Evolutionary conservation across 2,329 filamentous ascomycete genomes (phyloP).

Genomic region (Aureobasidium zeae): DNA sequence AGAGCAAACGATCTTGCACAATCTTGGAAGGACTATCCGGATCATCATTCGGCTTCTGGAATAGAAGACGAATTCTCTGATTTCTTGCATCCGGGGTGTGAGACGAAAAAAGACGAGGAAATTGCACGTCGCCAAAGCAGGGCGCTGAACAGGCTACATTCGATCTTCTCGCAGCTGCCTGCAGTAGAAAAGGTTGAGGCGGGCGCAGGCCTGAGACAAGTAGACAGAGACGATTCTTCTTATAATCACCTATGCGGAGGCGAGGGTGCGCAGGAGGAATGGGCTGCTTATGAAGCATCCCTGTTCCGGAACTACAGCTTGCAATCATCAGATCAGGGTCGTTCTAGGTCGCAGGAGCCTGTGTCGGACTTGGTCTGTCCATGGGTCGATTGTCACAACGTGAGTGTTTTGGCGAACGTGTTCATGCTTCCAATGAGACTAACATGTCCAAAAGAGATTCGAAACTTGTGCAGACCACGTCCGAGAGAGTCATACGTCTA

Average conservation of each 20-base stretch:
- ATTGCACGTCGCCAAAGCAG: not conserved
- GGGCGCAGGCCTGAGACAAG: not conserved
- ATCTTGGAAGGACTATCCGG: not conserved
- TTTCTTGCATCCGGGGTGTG: not conserved
- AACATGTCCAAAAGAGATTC: not conserved
- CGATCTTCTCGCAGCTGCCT: conserved; percentile 5
- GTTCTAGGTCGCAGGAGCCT: not conserved
- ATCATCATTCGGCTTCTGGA: not conserved
- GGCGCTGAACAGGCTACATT: not conserved
- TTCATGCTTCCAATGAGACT: not conserved
- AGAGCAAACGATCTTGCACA: not conserved
- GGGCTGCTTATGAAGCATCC: conserved; percentile 6
- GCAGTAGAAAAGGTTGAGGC: not conserved
- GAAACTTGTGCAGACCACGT: conserved; percentile 2
- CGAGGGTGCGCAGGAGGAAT: not conserved
- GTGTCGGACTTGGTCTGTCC: conserved; percentile 9
- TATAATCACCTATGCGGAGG: conserved; percentile 11
- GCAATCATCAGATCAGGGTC: not conserved
- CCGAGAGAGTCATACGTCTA: not conserved
- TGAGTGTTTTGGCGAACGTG: conserved; percentile 1
- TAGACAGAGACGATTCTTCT: not conserved
- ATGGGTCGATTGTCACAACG: conserved; percentile 10
- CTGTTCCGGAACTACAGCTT: not conserved
- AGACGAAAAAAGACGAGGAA: not conserved
- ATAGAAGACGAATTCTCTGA: not conserved